Percentiles rank a stretch among this genome's conserved stretches.
Evolutionary conservation across 2,329 filamentous ascomycete genomes (phyloP).

Genomic region (Microdochium nivale): DNA sequence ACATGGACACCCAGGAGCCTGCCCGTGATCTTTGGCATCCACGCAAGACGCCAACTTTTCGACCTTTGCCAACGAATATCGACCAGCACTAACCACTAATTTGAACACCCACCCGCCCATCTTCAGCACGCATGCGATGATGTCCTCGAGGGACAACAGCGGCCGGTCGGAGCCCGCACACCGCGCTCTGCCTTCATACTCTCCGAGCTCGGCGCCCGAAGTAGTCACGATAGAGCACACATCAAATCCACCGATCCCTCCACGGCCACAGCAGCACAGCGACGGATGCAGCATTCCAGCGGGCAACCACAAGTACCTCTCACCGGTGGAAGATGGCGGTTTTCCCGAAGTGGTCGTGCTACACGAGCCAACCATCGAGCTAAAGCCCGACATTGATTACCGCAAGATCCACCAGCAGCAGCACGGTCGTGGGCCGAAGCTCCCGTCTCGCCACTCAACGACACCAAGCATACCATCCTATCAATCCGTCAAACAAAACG

Average conservation of each 20-base stretch:
- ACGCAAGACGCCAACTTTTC: too few relatives aligned
- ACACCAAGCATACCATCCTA: too few relatives aligned
- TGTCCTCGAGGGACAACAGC: background rate
- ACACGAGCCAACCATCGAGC: background rate
- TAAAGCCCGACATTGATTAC: background rate
- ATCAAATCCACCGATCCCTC: background rate
- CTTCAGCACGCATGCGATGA: too few relatives aligned
- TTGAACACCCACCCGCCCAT: too few relatives aligned
- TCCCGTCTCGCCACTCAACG: too few relatives aligned
- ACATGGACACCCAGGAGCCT: too few relatives aligned
- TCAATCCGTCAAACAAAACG: too few relatives aligned
- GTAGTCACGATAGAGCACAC: background rate
- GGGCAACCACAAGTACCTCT: background rate
- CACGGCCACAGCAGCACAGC: background rate
- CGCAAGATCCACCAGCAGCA: background rate
- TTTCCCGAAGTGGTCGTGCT: background rate
- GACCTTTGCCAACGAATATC: too few relatives aligned
- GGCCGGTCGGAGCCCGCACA: background rate
- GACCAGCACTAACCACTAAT: too few relatives aligned
- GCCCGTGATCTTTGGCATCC: too few relatives aligned
- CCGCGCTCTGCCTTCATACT: background rate
- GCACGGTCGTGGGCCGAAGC: too few relatives aligned
- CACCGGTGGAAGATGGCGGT: background rate
- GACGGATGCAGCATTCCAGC: background rate
- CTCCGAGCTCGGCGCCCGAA: background rate